These are phyloP conservation scores for Aristolochia californica DNA, from an alignment of 164 flowering plant genomes.

Conservation along the genomic window DNA sequence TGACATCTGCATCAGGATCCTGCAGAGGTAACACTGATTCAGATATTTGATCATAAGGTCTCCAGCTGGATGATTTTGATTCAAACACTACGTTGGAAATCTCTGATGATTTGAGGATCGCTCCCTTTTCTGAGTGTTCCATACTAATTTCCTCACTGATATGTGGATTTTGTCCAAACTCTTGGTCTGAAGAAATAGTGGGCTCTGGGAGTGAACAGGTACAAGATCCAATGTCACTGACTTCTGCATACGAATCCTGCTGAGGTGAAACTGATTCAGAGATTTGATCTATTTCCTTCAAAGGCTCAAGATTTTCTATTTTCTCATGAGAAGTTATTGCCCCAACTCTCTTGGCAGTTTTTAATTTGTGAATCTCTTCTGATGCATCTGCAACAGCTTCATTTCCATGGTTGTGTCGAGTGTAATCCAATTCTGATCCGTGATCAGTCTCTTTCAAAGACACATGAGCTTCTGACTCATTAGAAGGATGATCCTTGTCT, in stretches of 20 bases:
- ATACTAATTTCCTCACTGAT: neutral
- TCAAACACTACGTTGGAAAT: neutral
- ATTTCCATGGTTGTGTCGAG: neutral
- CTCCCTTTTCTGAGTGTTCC: neutral
- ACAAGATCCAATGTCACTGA: too few relatives aligned
- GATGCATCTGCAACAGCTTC: neutral
- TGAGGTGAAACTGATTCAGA: neutral
- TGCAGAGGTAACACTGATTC: neutral
- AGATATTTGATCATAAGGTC: neutral
- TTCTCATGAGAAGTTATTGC: neutral
- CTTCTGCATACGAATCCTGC: neutral
- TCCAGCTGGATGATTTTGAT: neutral
- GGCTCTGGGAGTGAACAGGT: too few relatives aligned
- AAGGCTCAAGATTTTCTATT: neutral
- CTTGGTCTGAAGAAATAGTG: too few relatives aligned
- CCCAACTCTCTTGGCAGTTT: neutral
- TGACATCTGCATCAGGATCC: neutral
- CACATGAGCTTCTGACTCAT: constrained; percentile 1
- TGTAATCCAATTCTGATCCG: neutral
- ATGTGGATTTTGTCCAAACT: neutral
- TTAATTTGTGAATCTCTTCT: neutral
- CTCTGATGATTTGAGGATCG: neutral
- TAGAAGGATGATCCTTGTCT: constrained; percentile 2
- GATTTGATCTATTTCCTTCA: too few relatives aligned
- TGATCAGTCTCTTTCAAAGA: constrained; percentile 3